phyloP scores from a whole-genome alignment of 768 basidiomycete genomes.

The Clathrus columnatus region DNA sequence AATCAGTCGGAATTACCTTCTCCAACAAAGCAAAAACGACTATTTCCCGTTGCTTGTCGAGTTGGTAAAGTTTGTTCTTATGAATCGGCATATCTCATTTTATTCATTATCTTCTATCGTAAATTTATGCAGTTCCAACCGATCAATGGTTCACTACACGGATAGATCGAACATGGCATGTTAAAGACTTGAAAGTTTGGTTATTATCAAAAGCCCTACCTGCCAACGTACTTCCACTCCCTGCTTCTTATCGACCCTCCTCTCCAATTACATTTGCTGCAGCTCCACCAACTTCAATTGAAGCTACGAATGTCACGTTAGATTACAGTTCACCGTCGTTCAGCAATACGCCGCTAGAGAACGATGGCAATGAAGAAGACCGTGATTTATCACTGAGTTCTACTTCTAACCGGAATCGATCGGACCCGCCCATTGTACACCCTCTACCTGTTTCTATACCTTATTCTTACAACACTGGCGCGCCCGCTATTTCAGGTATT shows the following conservation, averaged over 20 bases:
- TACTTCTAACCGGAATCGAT: background rate
- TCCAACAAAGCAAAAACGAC: slow-evolving; percentile 5
- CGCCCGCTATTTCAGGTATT: slow-evolving; percentile 7
- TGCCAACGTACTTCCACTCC: background rate
- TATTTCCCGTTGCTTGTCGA: slow-evolving; percentile 9
- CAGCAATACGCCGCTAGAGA: background rate
- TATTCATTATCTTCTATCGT: background rate
- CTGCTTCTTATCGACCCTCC: slow-evolving; percentile 1
- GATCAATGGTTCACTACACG: slow-evolving; percentile 15
- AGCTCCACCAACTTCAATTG: background rate
- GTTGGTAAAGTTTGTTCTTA: background rate
- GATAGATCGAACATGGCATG: slow-evolving; percentile 12
- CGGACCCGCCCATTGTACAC: background rate
- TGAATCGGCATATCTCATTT: too few species aligned
- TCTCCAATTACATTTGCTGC: slow-evolving; percentile 8
- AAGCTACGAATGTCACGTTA: background rate
- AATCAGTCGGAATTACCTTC: background rate
- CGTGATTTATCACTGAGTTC: background rate
- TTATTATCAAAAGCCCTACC: slow-evolving; percentile 7
- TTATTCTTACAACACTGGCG: slow-evolving; percentile 5
- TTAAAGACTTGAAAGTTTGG: slow-evolving; percentile 9
- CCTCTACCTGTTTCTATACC: background rate
- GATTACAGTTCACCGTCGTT: background rate
- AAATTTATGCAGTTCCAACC: slow-evolving; percentile 9
- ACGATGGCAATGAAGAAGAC: background rate